Evolutionary conservation across 352 stramenopile genomes (phyloP).

Genomic region (Globisporangium nodosum): DNA sequence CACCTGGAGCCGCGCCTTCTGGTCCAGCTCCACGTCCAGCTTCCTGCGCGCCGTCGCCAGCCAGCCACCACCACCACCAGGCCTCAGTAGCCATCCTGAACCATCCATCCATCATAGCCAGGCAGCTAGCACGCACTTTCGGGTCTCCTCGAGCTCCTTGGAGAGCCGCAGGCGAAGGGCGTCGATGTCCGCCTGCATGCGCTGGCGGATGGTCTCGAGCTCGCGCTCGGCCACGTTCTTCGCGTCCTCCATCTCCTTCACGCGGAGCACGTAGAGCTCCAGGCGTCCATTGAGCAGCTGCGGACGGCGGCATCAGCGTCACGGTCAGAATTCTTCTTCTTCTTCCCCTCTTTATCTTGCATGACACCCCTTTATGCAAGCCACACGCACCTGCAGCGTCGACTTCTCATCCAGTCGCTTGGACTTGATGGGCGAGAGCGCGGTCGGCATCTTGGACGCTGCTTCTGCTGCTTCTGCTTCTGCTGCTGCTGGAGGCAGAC

Average conservation of each 20-base stretch:
- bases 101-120: too few species aligned
- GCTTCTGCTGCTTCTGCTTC: neutral
- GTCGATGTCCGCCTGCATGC: constrained; percentile 77
- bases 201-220: constrained; percentile 72
- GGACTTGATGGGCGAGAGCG: constrained; percentile 78
- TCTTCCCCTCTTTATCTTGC: too few species aligned
- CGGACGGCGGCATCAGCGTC: neutral
- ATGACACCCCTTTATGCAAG: too few species aligned
- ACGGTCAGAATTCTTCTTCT: too few species aligned
- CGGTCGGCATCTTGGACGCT: constrained; percentile 31
- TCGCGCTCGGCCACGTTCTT: constrained; percentile 70
- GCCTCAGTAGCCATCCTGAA: too few species aligned
- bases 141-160: constrained; percentile 73
- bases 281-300: constrained; percentile 76
- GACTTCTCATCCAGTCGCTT: constrained; percentile 82
- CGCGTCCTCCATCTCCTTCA: constrained; percentile 78
- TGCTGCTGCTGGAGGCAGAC: neutral
- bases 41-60: constrained; percentile 28
- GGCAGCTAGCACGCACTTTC: constrained; percentile 30
- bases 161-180: constrained; percentile 46
- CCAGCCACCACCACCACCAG: too few species aligned
- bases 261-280: constrained; percentile 77
- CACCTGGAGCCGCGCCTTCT: constrained; percentile 64
- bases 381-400: constrained; percentile 54
- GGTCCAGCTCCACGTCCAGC: constrained; percentile 67